These are phyloP conservation scores for Globisporangium yorkense DNA, from an alignment of 352 stramenopile species.

Conservation along the genomic window DNA sequence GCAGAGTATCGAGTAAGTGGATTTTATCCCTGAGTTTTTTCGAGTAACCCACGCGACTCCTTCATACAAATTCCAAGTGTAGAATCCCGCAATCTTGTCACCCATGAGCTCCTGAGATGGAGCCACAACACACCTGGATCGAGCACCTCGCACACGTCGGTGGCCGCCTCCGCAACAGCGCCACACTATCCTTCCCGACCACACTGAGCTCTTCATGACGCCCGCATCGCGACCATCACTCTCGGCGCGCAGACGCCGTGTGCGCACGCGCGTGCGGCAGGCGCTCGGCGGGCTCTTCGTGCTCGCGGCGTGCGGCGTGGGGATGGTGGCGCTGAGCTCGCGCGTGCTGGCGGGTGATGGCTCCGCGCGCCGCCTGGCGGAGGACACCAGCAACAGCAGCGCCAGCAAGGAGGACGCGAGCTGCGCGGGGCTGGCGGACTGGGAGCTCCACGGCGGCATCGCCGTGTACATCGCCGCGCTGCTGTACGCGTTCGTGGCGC, in stretches of 20 bases:
- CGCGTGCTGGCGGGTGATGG: neutral
- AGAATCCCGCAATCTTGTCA: too few species aligned
- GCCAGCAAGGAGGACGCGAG: slow-evolving; percentile 15
- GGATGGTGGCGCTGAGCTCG: slow-evolving; percentile 8
- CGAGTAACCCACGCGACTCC: neutral
- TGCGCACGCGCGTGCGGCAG: slow-evolving; percentile 18
- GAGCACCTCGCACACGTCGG: too few species aligned
- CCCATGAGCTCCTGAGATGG: neutral
- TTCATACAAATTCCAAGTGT: neutral
- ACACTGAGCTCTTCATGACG: neutral
- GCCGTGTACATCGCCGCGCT: slow-evolving; percentile 54
- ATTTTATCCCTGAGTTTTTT: neutral
- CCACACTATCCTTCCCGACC: too few species aligned
- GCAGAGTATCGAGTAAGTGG: slow-evolving; percentile 39
- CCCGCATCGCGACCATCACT: too few species aligned
- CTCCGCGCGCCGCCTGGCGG: slow-evolving; percentile 9
- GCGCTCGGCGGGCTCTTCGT: slow-evolving; percentile 19
- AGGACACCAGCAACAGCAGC: slow-evolving; percentile 10
- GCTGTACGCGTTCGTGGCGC: slow-evolving; percentile 77
- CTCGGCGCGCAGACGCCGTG: slow-evolving; percentile 1
- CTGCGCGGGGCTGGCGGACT: slow-evolving; percentile 30
- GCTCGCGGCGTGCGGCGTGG: slow-evolving; percentile 12
- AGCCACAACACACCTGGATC: neutral
- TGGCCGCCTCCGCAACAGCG: neutral
- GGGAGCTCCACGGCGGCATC: slow-evolving; percentile 55